Evolutionary conservation across 768 basidiomycete genomes (phyloP).

Genomic region (Galerina sulciceps): DNA sequence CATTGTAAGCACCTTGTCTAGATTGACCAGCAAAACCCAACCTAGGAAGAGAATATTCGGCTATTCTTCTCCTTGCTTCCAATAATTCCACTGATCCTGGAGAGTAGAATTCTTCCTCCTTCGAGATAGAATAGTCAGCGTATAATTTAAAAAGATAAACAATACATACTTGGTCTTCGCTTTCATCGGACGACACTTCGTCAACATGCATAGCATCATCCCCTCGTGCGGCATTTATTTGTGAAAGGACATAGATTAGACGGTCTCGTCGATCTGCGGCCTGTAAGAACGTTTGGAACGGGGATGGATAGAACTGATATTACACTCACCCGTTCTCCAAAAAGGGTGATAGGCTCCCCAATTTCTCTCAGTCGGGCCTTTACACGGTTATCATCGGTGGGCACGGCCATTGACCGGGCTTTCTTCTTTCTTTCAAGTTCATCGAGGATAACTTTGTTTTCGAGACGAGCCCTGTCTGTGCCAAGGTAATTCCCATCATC

Average conservation of each 20-base stretch:
- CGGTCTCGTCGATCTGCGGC: constrained; percentile 96
- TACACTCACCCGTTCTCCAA: constrained; percentile 91
- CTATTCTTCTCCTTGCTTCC: constrained; percentile 82
- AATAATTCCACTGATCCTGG: constrained; percentile 88
- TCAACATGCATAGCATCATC: constrained; percentile 80
- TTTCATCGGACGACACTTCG: constrained; percentile 68
- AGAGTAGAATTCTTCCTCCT: constrained; percentile 97
- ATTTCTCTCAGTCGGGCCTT: constrained; percentile 88
- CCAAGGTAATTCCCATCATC: constrained; percentile 81
- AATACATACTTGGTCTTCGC: constrained; percentile 71
- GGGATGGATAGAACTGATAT: not conserved
- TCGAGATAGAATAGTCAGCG: constrained; percentile 2
- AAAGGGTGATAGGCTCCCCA: constrained; percentile 96
- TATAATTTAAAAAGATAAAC: not conserved
- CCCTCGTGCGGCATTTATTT: constrained; percentile 89
- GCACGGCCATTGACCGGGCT: constrained; percentile 90
- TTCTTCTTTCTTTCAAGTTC: constrained; percentile 99
- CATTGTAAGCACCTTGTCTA: constrained; percentile 79
- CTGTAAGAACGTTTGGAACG: constrained; percentile 44
- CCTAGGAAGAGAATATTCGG: constrained; percentile 95
- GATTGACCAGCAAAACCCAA: constrained; percentile 66
- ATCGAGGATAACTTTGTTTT: constrained; percentile 88
- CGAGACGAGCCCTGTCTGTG: constrained; percentile 73
- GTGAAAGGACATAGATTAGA: constrained; percentile 91
- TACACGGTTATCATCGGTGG: constrained; percentile 95